These are phyloP conservation scores for Paracorniculantispora psalliotae DNA, from an alignment of 2,329 filamentous ascomycete genomes.

Conservation along the genomic window DNA sequence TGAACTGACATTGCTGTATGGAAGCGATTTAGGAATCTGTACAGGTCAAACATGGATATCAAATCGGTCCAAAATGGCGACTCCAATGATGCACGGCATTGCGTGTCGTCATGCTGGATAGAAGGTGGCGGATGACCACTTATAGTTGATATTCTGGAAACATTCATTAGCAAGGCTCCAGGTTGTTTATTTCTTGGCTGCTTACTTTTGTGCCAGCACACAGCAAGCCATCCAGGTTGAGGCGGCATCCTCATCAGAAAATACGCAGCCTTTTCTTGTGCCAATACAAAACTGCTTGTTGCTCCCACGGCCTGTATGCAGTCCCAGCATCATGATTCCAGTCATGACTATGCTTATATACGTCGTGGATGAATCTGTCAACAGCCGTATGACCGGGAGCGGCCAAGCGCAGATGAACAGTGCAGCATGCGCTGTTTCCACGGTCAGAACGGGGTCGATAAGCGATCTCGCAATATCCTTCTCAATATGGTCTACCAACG, in stretches of 20 bases:
- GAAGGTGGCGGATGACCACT: slow-evolving; percentile 45
- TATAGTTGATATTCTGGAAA: slow-evolving; percentile 32
- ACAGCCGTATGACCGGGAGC: slow-evolving; percentile 45
- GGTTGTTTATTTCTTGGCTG: not conserved
- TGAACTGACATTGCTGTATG: slow-evolving; percentile 43
- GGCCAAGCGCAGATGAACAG: slow-evolving; percentile 49
- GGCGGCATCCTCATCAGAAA: slow-evolving; percentile 47
- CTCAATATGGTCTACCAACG: slow-evolving; percentile 43
- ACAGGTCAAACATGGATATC: slow-evolving; percentile 39
- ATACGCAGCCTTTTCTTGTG: slow-evolving; percentile 35
- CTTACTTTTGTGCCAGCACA: slow-evolving; percentile 45
- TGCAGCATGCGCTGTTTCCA: slow-evolving; percentile 48
- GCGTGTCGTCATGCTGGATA: slow-evolving; percentile 44
- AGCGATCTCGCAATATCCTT: slow-evolving; percentile 42
- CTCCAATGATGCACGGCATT: slow-evolving; percentile 36
- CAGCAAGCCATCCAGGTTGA: slow-evolving; percentile 51
- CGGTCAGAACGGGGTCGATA: slow-evolving; percentile 36
- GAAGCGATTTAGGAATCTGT: slow-evolving; percentile 46
- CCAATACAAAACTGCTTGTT: slow-evolving; percentile 45
- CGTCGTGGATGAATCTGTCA: slow-evolving; percentile 45
- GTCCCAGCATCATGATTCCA: slow-evolving; percentile 43
- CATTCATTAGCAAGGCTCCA: not conserved
- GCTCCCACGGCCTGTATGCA: slow-evolving; percentile 49
- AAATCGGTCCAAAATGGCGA: slow-evolving; percentile 40
- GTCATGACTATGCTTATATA: slow-evolving; percentile 44